These are phyloP conservation scores for Aristolochia contorta DNA, from an alignment of 164 flowering plant species.

Conservation along the genomic window DNA sequence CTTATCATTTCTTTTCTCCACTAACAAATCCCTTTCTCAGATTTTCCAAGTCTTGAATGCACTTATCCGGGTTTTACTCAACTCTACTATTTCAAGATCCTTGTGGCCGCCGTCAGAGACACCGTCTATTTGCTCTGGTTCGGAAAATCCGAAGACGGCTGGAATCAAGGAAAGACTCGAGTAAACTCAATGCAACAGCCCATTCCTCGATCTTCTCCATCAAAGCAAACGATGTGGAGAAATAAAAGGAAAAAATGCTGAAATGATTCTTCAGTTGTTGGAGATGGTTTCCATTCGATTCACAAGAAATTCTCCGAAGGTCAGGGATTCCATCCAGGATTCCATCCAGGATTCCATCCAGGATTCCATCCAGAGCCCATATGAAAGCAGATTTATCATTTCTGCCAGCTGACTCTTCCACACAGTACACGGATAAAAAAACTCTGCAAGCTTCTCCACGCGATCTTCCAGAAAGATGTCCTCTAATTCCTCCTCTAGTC, in stretches of 20 bases:
- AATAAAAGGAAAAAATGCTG: constrained; percentile 30
- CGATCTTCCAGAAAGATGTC: constrained; percentile 52
- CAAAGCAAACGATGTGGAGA: constrained; percentile 21
- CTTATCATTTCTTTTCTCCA: constrained; percentile 9
- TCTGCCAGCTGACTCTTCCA: constrained; percentile 31
- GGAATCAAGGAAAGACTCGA: constrained; percentile 24
- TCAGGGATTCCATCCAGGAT: constrained; percentile 31
- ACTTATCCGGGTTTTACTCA: constrained; percentile 19
- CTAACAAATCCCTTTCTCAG: constrained; percentile 19
- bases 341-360: no score
- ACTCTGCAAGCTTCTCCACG: constrained; percentile 24
- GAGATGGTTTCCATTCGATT: constrained; percentile 14
- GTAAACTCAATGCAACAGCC: constrained; percentile 13
- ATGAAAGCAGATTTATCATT: constrained; percentile 38
- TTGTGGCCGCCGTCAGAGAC: background rate
- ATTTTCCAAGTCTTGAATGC: constrained; percentile 15
- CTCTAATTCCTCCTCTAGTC: constrained; percentile 26
- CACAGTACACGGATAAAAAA: constrained; percentile 35
- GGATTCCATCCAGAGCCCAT: constrained; percentile 23
- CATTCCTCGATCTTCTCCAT: constrained; percentile 16
- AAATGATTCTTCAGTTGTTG: constrained; percentile 26
- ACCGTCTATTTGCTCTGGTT: background rate
- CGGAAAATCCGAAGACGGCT: constrained; percentile 17
- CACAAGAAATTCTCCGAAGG: constrained; percentile 27
- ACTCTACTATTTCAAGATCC: background rate